These are phyloP conservation scores for Nigrospora oryzae DNA, from an alignment of 2,329 filamentous ascomycete species.

Conservation along the genomic window DNA sequence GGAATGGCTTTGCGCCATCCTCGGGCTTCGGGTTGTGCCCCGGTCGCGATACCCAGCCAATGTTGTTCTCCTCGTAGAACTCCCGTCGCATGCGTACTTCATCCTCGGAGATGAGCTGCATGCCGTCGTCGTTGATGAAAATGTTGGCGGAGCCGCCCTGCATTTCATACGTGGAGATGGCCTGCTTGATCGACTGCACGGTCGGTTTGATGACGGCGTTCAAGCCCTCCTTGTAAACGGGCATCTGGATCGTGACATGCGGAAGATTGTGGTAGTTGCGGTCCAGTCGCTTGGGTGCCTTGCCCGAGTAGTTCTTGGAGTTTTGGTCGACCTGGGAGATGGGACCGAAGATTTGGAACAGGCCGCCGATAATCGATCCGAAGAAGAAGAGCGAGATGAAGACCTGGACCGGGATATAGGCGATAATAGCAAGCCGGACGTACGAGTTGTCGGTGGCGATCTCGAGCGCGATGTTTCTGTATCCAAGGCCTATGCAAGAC, in stretches of 20 bases:
- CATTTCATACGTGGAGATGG: constrained; percentile 50
- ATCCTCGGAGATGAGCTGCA: constrained; percentile 48
- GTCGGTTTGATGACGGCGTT: constrained; percentile 45
- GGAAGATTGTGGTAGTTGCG: constrained; percentile 31
- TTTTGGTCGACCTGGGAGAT: constrained; percentile 35
- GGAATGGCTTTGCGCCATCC: constrained; percentile 39
- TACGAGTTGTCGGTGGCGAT: constrained; percentile 43
- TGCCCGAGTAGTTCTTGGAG: constrained; percentile 35
- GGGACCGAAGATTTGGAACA: constrained; percentile 42
- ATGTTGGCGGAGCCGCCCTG: constrained; percentile 61
- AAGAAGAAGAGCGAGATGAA: constrained; percentile 48
- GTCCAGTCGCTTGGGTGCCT: constrained; percentile 24
- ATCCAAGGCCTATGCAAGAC: constrained; percentile 46
- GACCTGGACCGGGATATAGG: constrained; percentile 42
- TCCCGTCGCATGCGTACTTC: constrained; percentile 39
- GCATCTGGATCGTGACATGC: constrained; percentile 40
- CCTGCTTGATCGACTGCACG: constrained; percentile 44
- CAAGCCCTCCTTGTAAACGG: constrained; percentile 40
- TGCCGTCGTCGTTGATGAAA: constrained; percentile 61
- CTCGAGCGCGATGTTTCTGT: constrained; percentile 45
- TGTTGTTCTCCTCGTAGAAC: constrained; percentile 49
- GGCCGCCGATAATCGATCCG: constrained; percentile 37
- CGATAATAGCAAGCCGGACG: constrained; percentile 43
- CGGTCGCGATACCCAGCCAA: constrained; percentile 47
- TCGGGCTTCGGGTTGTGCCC: constrained; percentile 41